Percentiles rank a stretch among this genome's conserved stretches.
Evolutionary conservation across 2,329 filamentous ascomycete genomes (phyloP).

Genomic region (Zasmidium citrigriseum): DNA sequence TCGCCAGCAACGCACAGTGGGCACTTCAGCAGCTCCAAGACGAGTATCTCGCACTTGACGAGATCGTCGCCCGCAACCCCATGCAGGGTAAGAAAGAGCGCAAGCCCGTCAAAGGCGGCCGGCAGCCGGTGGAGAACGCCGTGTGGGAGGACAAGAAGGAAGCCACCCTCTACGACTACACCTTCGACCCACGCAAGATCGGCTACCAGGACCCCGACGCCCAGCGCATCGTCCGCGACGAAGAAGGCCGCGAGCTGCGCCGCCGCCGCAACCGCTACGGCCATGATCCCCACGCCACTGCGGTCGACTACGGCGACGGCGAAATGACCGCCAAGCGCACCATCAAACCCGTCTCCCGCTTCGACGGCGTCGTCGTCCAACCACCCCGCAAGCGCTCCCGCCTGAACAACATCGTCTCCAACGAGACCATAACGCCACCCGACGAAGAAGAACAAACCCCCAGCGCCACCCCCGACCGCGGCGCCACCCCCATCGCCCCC

Average conservation of each 20-base stretch:
- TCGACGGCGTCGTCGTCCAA: constrained; percentile 29
- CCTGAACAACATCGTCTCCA: constrained; percentile 10
- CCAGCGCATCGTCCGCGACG: constrained; percentile 51
- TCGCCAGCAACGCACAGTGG: constrained; percentile 56
- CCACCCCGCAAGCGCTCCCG: constrained; percentile 29
- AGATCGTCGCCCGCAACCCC: constrained; percentile 46
- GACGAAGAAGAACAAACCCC: constrained; percentile 5
- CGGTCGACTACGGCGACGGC: constrained; percentile 33
- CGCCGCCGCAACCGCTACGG: constrained; percentile 41
- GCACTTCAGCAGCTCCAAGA: constrained; percentile 59
- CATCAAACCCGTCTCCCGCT: constrained; percentile 32
- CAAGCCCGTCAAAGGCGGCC: constrained; percentile 52
- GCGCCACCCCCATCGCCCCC: constrained; percentile 17
- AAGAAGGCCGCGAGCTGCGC: constrained; percentile 49
- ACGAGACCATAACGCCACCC: constrained; percentile 7
- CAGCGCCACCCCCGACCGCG: constrained; percentile 28
- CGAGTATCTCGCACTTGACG: constrained; percentile 60
- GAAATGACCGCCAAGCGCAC: constrained; percentile 26
- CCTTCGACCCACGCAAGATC: constrained; percentile 54
- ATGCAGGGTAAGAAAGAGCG: constrained; percentile 52
- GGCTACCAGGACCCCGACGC: constrained; percentile 59
- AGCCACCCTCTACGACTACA: constrained; percentile 61
- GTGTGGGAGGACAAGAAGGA: constrained; percentile 63
- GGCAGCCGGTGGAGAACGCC: constrained; percentile 46
- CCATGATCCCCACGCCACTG: constrained; percentile 23